Conservation (phyloP, 345 rosid species). For the Eucalyptus lansdowneana region DNA sequence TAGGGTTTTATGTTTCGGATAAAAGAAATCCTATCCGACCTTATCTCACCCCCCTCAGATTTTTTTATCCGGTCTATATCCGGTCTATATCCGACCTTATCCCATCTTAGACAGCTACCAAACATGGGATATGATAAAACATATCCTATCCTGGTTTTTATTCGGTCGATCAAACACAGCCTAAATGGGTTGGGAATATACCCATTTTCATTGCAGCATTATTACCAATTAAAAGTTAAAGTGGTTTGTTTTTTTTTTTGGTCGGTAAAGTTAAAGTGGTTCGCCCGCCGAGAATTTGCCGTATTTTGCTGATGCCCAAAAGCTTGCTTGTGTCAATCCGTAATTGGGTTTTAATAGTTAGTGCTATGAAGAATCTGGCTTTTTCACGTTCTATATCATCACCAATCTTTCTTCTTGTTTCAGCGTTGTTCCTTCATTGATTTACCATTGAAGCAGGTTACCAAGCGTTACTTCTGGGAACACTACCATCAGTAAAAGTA, state of each 20-base stretch:
- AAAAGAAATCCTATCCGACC: too few species aligned
- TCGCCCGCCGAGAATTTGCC: neutral
- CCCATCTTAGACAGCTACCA: too few species aligned
- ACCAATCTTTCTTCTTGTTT: neutral
- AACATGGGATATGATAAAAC: too few species aligned
- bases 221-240: neutral
- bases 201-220: neutral
- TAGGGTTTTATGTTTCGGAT: too few species aligned
- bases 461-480: neutral
- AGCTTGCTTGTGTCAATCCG: neutral
- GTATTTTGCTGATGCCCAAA: neutral
- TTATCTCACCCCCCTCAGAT: too few species aligned
- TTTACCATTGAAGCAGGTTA: neutral
- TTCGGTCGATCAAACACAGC: too few species aligned
- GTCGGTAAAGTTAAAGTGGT: neutral
- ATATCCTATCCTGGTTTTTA: too few species aligned
- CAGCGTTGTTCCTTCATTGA: neutral
- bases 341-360: neutral
- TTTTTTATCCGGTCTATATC: too few species aligned
- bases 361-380: neutral
- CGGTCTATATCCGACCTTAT: too few species aligned
- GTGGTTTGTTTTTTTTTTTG: neutral
- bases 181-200: neutral
- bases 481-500: neutral
- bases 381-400: neutral